Conservation (phyloP, 768 basidiomycete genomes). For the Tulasnella sp. region DNA sequence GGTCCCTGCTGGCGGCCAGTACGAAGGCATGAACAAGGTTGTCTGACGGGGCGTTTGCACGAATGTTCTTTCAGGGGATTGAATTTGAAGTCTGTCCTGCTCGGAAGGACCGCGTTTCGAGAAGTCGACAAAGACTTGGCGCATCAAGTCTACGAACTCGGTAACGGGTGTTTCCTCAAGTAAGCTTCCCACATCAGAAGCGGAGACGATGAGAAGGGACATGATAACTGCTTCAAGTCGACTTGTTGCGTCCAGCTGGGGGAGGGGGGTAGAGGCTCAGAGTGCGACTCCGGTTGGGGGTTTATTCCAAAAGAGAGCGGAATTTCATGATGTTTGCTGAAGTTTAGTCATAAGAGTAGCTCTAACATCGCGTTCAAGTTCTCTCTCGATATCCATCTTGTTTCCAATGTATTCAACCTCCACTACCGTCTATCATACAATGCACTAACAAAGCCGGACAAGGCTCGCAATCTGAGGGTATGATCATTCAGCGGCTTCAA, state of each 20-base stretch:
- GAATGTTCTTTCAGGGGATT: slow-evolving; percentile 48
- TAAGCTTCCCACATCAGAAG: slow-evolving; percentile 42
- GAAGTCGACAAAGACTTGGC: slow-evolving; percentile 41
- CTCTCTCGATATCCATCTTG: no score
- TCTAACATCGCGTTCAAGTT: no score
- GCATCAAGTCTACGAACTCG: slow-evolving; percentile 46
- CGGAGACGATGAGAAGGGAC: slow-evolving; percentile 52
- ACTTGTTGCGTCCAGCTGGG: not conserved
- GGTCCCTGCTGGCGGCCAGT: slow-evolving; percentile 41
- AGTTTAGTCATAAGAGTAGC: no score
- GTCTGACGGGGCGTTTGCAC: slow-evolving; percentile 45
- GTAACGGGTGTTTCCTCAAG: slow-evolving; percentile 34
- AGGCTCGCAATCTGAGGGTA: no score
- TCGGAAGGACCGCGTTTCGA: slow-evolving; percentile 21
- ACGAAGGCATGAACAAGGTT: slow-evolving; percentile 75
- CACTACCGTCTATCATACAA: no score
- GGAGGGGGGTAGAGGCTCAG: no score
- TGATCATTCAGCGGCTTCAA: no score
- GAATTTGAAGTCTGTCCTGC: slow-evolving; percentile 15
- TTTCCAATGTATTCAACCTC: no score
- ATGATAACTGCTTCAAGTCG: slow-evolving; percentile 5
- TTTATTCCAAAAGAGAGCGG: no score
- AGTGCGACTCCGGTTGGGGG: no score
- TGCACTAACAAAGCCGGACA: no score
- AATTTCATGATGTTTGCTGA: no score